Conservation (phyloP, 1,139 yeast species). For the Pichia sp. region DNA sequence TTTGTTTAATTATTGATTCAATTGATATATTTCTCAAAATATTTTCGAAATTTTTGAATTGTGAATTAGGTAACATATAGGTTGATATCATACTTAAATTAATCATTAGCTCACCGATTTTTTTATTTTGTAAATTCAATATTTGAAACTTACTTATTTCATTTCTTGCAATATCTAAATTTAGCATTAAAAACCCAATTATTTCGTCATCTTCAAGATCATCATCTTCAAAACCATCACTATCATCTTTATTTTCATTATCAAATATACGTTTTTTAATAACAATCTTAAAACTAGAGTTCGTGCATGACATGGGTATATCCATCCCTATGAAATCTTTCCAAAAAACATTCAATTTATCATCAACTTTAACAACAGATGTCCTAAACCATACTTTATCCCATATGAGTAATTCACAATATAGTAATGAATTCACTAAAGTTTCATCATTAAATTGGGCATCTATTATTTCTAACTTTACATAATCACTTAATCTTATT, state of each 20-base stretch:
- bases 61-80: slow-evolving; percentile 52
- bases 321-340: slow-evolving; percentile 58
- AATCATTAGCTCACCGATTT: slow-evolving; percentile 55
- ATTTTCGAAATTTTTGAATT: slow-evolving; percentile 56
- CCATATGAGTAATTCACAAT: slow-evolving; percentile 63
- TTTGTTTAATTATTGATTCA: slow-evolving; percentile 42
- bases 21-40: slow-evolving; percentile 49
- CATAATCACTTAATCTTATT: slow-evolving; percentile 49
- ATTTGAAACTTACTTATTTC: slow-evolving; percentile 17
- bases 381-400: slow-evolving; percentile 65
- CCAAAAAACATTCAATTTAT: slow-evolving; percentile 53
- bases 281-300: slow-evolving; percentile 41
- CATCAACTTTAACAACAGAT: slow-evolving; percentile 45
- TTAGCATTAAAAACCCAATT: slow-evolving; percentile 34
- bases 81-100: slow-evolving; percentile 49
- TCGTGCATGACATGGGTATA: slow-evolving; percentile 46
- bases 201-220: slow-evolving; percentile 27
- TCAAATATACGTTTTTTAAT: slow-evolving; percentile 35
- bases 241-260: slow-evolving; percentile 12
- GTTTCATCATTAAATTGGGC: slow-evolving; percentile 40
- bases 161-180: not conserved
- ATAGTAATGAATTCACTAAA: slow-evolving; percentile 28
- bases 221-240: slow-evolving; percentile 20
- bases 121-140: slow-evolving; percentile 26
- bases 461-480: slow-evolving; percentile 59